A percentile compares a stretch with the other conserved stretches of the same genome.
phyloP scores from a whole-genome alignment of 257 asterid genomes.

The Phtheirospermum japonicum region DNA sequence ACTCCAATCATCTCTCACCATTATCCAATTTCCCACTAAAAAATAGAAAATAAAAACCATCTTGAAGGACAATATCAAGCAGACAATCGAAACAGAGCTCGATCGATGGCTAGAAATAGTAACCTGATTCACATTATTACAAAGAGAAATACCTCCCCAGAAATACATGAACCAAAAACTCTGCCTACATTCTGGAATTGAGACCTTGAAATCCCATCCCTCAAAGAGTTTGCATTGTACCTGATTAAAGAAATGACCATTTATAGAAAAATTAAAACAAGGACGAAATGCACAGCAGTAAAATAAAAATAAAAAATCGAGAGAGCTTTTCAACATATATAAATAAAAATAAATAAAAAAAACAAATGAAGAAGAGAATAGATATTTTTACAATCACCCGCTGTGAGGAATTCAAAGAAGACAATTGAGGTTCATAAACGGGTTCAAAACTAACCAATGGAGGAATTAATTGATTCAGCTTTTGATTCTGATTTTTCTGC shows the following conservation, averaged over 20 bases:
- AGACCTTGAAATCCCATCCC: slow-evolving; percentile 97
- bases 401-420: slow-evolving; percentile 75
- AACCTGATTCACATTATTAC: background rate
- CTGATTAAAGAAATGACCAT: slow-evolving; percentile 37
- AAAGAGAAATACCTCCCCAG: slow-evolving; percentile 66
- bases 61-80: background rate
- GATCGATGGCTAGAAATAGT: background rate
- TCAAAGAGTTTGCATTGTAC: slow-evolving; percentile 79
- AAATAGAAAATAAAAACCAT: too few species aligned
- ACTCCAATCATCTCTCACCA: background rate
- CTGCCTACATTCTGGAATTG: slow-evolving; percentile 92
- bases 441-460: slow-evolving; percentile 38
- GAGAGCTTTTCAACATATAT: too few species aligned
- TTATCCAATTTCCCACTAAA: background rate
- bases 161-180: slow-evolving; percentile 97
- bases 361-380: too few species aligned
- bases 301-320: too few species aligned
- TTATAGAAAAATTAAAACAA: too few species aligned
- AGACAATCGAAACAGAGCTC: background rate
- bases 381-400: too few species aligned
- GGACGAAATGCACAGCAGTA: background rate
- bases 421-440: slow-evolving; percentile 60
- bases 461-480: slow-evolving; percentile 28
- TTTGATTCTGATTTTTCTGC: slow-evolving; percentile 31
- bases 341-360: too few species aligned